Evolutionary conservation across 2,329 filamentous ascomycete genomes (phyloP).

Genomic region (Curvularia verruculosa): DNA sequence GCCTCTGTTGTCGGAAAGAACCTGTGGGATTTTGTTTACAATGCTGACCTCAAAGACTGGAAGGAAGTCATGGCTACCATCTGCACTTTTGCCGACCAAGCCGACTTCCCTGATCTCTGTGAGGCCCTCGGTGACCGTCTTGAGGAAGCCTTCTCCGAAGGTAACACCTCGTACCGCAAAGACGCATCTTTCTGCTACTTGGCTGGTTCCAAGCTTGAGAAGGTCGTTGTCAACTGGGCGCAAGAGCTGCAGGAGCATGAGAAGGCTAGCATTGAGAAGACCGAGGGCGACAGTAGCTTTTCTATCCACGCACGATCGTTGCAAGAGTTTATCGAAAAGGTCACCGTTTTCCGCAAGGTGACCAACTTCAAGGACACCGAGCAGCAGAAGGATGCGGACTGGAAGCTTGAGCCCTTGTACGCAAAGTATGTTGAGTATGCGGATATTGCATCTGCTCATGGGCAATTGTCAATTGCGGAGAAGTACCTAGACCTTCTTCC

Average conservation of each 20-base stretch:
- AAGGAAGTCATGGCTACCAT: constrained; percentile 95
- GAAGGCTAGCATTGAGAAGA: constrained; percentile 71
- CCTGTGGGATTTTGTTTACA: constrained; percentile 96
- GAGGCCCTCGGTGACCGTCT: constrained; percentile 93
- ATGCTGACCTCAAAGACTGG: constrained; percentile 91
- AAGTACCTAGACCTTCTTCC: constrained; percentile 91
- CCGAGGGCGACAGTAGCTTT: constrained; percentile 78
- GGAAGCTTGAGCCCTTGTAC: constrained; percentile 89
- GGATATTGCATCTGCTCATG: constrained; percentile 89
- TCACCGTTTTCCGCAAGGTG: constrained; percentile 93
- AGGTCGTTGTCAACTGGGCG: constrained; percentile 94
- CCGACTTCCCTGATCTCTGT: constrained; percentile 92
- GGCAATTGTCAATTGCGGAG: constrained; percentile 83
- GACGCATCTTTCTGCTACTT: constrained; percentile 97
- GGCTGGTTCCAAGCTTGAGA: constrained; percentile 94
- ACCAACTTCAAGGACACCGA: constrained; percentile 88
- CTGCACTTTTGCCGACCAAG: constrained; percentile 91
- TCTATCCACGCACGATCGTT: constrained; percentile 87
- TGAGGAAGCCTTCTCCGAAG: constrained; percentile 67
- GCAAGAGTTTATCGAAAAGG: constrained; percentile 97
- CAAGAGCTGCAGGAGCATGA: constrained; percentile 86
- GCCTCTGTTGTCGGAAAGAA: constrained; percentile 95
- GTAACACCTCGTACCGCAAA: constrained; percentile 66
- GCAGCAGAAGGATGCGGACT: constrained; percentile 71
- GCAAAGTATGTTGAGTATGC: constrained; percentile 97